A percentile compares a stretch with the other conserved stretches of the same genome.
These are phyloP conservation scores for Corinectria fuckeliana DNA, from an alignment of 2,329 filamentous ascomycete genomes.

Conservation along the genomic window DNA sequence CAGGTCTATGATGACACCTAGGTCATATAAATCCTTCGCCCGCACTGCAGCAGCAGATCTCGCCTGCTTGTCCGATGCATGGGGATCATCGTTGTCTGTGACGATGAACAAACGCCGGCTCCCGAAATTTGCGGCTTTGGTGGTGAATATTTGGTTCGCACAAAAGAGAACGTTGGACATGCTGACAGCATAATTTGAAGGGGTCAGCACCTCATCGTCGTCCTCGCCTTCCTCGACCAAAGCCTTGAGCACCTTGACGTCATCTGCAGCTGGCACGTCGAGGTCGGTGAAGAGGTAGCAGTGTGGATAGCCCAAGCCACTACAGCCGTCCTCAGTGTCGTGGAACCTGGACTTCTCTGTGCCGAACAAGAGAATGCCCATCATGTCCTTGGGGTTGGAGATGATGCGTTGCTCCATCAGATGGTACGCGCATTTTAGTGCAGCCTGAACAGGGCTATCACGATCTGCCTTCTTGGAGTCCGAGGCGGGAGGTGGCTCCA, in stretches of 20 bases:
- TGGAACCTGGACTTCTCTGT: slow-evolving; percentile 85
- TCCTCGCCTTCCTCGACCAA: slow-evolving; percentile 82
- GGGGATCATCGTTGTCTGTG: slow-evolving; percentile 91
- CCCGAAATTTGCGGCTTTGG: slow-evolving; percentile 91
- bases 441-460: slow-evolving; percentile 81
- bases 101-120: slow-evolving; percentile 94
- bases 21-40: slow-evolving; percentile 93
- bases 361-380: slow-evolving; percentile 91
- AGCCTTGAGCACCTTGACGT: slow-evolving; percentile 80
- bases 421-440: slow-evolving; percentile 91
- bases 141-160: slow-evolving; percentile 95
- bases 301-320: slow-evolving; percentile 77
- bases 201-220: slow-evolving; percentile 70
- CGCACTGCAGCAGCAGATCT: slow-evolving; percentile 81
- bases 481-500: slow-evolving; percentile 67
- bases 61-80: slow-evolving; percentile 72
- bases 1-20: slow-evolving; percentile 89
- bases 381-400: slow-evolving; percentile 95
- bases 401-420: slow-evolving; percentile 99
- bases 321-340: slow-evolving; percentile 66
- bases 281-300: slow-evolving; percentile 92
- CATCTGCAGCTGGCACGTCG: slow-evolving; percentile 83
- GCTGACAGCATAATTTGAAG: slow-evolving; percentile 71
- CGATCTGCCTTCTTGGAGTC: slow-evolving; percentile 77
- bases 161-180: slow-evolving; percentile 95